A percentile compares a stretch with the other conserved stretches of the same genome.
phyloP scores from a whole-genome alignment of 2,329 filamentous ascomycete species.

The Colletotrichum neosansevieriae region DNA sequence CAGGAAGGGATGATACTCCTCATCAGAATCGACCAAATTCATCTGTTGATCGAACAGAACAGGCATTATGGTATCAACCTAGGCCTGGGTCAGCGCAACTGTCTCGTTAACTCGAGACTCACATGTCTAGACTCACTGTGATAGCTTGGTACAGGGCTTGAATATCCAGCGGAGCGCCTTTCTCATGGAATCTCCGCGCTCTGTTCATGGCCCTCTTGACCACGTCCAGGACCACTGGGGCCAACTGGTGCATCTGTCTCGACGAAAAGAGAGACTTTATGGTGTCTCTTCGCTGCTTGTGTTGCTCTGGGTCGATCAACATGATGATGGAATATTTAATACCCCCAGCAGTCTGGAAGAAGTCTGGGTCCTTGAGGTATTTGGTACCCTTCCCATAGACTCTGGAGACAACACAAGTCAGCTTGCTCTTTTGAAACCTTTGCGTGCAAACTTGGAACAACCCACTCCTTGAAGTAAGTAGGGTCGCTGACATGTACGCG shows the following conservation, averaged over 20 bases:
- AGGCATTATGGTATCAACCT: slow-evolving; percentile 14
- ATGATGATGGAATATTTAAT: slow-evolving; percentile 24
- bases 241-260: slow-evolving; percentile 10
- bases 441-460: background rate
- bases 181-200: background rate
- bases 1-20: background rate
- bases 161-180: slow-evolving; percentile 1
- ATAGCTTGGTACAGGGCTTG: background rate
- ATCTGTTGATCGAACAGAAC: slow-evolving; percentile 7
- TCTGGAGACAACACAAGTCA: background rate
- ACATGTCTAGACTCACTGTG: background rate
- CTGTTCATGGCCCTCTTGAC: background rate
- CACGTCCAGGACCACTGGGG: background rate
- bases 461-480: slow-evolving; percentile 8
- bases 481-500: slow-evolving; percentile 11
- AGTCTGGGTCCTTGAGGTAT: slow-evolving; percentile 17
- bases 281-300: slow-evolving; percentile 7
- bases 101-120: no score
- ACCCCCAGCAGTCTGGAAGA: slow-evolving; percentile 2
- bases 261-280: slow-evolving; percentile 15
- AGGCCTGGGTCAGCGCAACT: background rate
- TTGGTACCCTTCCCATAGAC: slow-evolving; percentile 6
- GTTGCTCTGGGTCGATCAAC: slow-evolving; percentile 19
- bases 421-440: background rate
- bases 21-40: slow-evolving; percentile 13